Conservation (phyloP, 345 rosid genomes). For the Corymbia maculata region DNA sequence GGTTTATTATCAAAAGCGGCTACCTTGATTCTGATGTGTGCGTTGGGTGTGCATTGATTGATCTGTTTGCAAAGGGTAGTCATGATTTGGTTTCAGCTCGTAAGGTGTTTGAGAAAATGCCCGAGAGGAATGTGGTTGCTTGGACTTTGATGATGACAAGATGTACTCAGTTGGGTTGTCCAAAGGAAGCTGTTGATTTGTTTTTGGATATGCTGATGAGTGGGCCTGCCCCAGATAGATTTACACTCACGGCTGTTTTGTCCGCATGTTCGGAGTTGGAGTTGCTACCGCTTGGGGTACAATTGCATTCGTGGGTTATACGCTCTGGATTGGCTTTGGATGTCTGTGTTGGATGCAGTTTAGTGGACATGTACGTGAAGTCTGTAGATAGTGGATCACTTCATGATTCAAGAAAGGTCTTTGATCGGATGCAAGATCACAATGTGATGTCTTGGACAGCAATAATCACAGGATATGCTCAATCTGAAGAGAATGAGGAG, state of each 20-base stretch:
- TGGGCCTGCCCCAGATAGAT: slow-evolving; percentile 46
- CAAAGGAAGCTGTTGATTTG: neutral
- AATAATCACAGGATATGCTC: neutral
- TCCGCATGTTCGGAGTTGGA: slow-evolving; percentile 54
- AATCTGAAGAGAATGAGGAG: neutral
- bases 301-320: neutral
- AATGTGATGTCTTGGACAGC: neutral
- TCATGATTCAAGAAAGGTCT: neutral
- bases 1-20: neutral
- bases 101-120: neutral
- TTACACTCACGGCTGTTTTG: slow-evolving; percentile 46
- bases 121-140: neutral
- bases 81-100: neutral
- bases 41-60: neutral
- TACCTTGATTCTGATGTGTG: neutral
- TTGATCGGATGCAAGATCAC: neutral
- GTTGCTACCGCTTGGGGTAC: slow-evolving; percentile 13
- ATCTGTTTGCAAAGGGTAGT: neutral
- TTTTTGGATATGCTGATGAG: neutral
- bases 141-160: neutral
- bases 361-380: neutral
- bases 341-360: neutral
- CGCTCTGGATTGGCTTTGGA: neutral
- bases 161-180: neutral
- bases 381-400: neutral